Base-by-base conservation (phyloP, 331 rosid genomes). In the Quercus tomentella region DNA sequence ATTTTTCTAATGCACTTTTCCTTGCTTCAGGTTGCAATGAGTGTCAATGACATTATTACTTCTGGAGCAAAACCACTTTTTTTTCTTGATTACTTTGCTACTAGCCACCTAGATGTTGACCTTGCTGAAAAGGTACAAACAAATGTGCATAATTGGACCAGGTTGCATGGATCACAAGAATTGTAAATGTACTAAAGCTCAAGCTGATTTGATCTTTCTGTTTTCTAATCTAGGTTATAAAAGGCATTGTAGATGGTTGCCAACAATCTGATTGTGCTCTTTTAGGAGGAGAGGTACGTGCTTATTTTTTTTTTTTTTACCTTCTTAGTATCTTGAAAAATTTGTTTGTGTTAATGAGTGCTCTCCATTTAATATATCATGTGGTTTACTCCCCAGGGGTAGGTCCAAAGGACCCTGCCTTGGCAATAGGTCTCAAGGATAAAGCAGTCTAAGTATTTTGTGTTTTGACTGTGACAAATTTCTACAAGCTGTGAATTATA, bases 1-100 rank as follows among this genome's bases (percentile, higher is more conserved):
- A 12, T 72, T 58, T 80, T 58, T 66, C 51, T 74, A 73, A 65
- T 49, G 10, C 54, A 35, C 37, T 61, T 28, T 72, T 18, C 4
- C 12, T 55, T 6, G 20, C 56, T n/a, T 9, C 79, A 95, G 99
- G 99, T 93, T 85, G 98, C 96, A 2, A 95, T 95, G 98, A 95
- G 97, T 51, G 97, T 93, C 62, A 93, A 93, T 83, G 97, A 95
- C 82, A 93, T 93, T 58, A 88, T 95, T 80, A 95, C 97, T 70
- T 93, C 97, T 26, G 97, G 97, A 67, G 99, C 99, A 22, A 93
- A 92, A 86, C 97, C 97, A 21, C 58, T 93, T 51, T 95, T 95
- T 84, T 95, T 95, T 82, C 99, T 91, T 31, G 99, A 93, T 86
- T 95, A 95, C 87, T 95, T 86, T 77, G 97, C 99, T 25, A 92